Base-by-base conservation (phyloP, 2,329 filamentous ascomycete species). In the Aspergillus sp. region DNA sequence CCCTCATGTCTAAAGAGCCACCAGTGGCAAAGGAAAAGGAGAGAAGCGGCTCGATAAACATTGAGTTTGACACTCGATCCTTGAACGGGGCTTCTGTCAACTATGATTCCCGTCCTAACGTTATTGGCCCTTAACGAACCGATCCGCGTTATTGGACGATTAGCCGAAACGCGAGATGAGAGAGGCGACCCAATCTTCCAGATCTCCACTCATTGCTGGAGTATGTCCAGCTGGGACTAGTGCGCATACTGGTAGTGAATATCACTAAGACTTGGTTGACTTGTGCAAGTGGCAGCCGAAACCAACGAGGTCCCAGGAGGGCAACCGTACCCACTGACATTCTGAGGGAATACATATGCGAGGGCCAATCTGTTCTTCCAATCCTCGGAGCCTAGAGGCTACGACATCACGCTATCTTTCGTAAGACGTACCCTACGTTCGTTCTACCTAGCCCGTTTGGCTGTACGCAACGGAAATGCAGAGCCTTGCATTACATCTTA, bases 261-360 rank as follows among this genome's bases (percentile, higher is more conserved):
- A 42, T 42, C 17, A 21, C n/a, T 20, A 17, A 42, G 40, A 29
- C 7, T 29, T 29, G 11, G 25, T 10, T 38, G 34, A 38, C 5
- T 46, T 60, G 55, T 45, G 50, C 50, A 52, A 53, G 42, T 36
- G 21, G 45, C 55, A 40, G 50, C 44, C 25, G 9, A 29, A 29
- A 29, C 25, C 7, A 29, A 29, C 25, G 11, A 29, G 5, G 25
- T 29, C 25, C 25, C 7, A 29, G 25, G 6, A 29, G 7, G 25
- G 25, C 7, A 7, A 10, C 25, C 25, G 25, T 29, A 29, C 11
- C 25, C 25, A 29, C 25, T 7, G 23, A 10, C 25, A 29, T 29
- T 29, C 25, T 10, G 11, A 29, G 25, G 25, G 25, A 11, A 23
- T 29, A 29, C 25, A 29, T 11, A 29, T n/a, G n/a, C n/a, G n/a